phyloP scores from a whole-genome alignment of 2,329 filamentous ascomycete species.

The Myriosclerotinia curreyana region DNA sequence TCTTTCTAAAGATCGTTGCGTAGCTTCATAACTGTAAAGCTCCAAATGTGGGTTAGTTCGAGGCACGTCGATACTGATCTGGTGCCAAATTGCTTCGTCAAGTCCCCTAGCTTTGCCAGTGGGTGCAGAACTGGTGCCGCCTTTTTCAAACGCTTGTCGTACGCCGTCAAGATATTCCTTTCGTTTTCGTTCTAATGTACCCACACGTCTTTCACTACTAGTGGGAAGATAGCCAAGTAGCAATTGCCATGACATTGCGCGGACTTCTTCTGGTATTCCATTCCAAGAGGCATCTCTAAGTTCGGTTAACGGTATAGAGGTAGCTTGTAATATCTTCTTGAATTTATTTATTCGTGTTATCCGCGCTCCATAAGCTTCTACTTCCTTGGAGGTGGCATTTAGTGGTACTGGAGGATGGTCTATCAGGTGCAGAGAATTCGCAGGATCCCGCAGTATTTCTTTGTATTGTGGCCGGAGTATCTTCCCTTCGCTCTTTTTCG shows the following conservation, averaged over 20 bases:
- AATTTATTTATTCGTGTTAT: conserved; percentile 98
- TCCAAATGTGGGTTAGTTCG: conserved; percentile 95
- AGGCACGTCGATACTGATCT: conserved; percentile 97
- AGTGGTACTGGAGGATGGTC: conserved; percentile 73
- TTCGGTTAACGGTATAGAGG: conserved; percentile 80
- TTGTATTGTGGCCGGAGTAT: conserved; percentile 97
- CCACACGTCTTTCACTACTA: conserved; percentile 88
- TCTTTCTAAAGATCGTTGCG: conserved; percentile 86
- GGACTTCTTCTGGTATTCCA: conserved; percentile 88
- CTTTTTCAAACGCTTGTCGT: conserved; percentile 65
- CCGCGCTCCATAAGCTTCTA: conserved; percentile 79
- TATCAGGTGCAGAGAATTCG: conserved; percentile 92
- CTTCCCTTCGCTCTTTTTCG: conserved; percentile 89
- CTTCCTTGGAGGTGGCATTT: conserved; percentile 76
- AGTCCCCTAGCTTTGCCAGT: conserved; percentile 61
- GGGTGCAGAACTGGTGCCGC: conserved; percentile 48
- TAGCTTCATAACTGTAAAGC: conserved; percentile 92
- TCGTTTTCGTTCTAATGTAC: conserved; percentile 86
- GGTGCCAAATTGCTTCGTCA: conserved; percentile 98
- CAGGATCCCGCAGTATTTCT: conserved; percentile 84
- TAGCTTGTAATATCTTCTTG: conserved; percentile 90
- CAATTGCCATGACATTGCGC: conserved; percentile 98
- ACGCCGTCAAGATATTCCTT: conserved; percentile 97
- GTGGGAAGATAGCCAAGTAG: conserved; percentile 92
- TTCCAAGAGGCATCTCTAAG: conserved; percentile 88